Evolutionary conservation across 129 eudicot genomes (phyloP).

Genomic region (Centaurea solstitialis): DNA sequence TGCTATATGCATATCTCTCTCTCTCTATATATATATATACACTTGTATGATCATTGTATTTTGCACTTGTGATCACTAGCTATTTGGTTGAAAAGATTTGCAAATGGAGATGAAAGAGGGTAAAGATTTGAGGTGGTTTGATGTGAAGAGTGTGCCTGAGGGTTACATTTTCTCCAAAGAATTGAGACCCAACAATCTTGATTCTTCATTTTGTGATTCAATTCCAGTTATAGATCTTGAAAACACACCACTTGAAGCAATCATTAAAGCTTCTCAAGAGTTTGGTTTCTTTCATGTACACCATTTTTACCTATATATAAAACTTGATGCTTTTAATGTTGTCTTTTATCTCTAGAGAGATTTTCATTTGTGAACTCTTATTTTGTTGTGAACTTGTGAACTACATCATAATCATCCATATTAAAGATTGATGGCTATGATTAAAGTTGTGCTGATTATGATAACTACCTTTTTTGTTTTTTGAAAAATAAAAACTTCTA

Average conservation of each 20-base stretch:
- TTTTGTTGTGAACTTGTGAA: no score
- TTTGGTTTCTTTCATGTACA: conserved; percentile 70
- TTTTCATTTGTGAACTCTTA: no score
- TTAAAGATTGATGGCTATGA: no score
- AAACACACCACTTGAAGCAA: conserved; percentile 33
- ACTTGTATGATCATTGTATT: neutral
- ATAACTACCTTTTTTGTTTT: no score
- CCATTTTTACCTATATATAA: neutral
- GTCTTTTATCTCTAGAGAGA: no score
- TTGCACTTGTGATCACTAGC: neutral
- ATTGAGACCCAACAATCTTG: conserved; percentile 53
- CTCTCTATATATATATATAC: neutral
- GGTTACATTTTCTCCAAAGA: conserved; percentile 51
- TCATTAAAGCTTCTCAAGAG: conserved; percentile 53
- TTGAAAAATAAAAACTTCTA: no score
- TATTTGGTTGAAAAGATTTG: neutral
- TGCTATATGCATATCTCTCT: neutral
- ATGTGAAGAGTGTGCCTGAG: conserved; percentile 47
- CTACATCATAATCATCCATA: no score
- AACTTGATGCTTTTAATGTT: neutral
- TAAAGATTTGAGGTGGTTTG: conserved; percentile 40
- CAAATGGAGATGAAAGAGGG: conserved; percentile 23
- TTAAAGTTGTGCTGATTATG: no score
- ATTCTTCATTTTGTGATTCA: conserved; percentile 36
- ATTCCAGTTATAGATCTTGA: conserved; percentile 67